Evolutionary conservation across 371 early-diverging fungal genomes (phyloP), one percentile per base, ranked within the genome.

Genomic region (Blyttiomyces sp.): DNA sequence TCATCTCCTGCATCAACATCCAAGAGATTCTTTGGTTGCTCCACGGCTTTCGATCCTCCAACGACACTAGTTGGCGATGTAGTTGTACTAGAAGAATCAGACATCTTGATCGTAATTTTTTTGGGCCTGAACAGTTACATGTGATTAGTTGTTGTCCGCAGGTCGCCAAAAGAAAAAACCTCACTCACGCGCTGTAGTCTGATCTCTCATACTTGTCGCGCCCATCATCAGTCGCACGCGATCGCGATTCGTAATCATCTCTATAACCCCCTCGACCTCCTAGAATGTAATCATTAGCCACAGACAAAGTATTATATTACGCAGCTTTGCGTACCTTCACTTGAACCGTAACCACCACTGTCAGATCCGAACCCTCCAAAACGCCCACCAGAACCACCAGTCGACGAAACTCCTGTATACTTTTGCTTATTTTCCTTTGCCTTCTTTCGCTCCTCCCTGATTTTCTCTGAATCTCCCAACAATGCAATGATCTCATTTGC

Each of bases 401-500:
- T 63, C n/a, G 39, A 39, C 39, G 39, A 39, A 43, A 88, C 86
- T 30, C 92, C 92, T 3, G 79, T 84, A 63, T 91, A 96, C 74
- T 96, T 96, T 69, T 83, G 77, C 27, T 89, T 82, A 69, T 92
- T 96, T 32, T 77, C 76, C 55, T 86, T 87, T 16, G 98, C 95
- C 65, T 89, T 92, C 59, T 85, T 84, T 17, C 98, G 84, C 63
- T 97, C 98, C 16, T 77, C 78, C 34, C 84, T 86, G 61, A 96
- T 86, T 16, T 72, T 80, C 9, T 91, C 87, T 26, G 80, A 84
- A 68, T 90, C 82, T 43, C 80, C 81, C 26, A 95, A 67, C 50
- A 95, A 71, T 6, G 93, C 94, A 0, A 84, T 78, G 39, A 97
- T 79, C 73, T 95, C 93, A 68, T 90, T 92, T 21, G 96, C 91